Base-by-base conservation (phyloP, 345 rosid genomes). In the Erucastrum elatum region DNA sequence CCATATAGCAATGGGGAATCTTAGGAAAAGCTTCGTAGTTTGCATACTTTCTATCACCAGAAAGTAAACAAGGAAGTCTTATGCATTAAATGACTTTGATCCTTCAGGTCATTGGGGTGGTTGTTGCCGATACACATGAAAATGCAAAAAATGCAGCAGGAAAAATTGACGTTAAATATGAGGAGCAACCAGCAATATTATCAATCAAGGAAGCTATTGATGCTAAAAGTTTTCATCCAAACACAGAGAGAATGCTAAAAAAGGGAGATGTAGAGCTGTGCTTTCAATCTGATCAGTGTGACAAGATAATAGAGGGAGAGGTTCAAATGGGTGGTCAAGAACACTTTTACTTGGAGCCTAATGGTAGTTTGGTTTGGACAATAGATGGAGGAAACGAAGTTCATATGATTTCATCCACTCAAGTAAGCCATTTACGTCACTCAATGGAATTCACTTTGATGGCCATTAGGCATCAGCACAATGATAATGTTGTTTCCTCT, bases 371-470 rank as follows among this genome's bases (percentile, higher is more conserved):
- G 60, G 60, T 53, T 16, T 53, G 60, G 60, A 53, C 60, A 6
- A 1, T 53, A 1, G 60, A 53, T 53, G 60, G 60, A 16, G 60
- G 60, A 6, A 53, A 53, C 26, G 60, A 53, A 53, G 60, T 53
- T 53, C 60, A 53, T 53, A 53, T 53, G 60, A 53, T 53, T 16
- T 53, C 60, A 53, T 53, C 60, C 60, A 53, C 60, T 53, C 60
- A 53, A 53, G 60, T 53, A 53, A 53, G 60, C 2, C 21, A 53
- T 53, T 16, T 16, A 21, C 21, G 21, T 21, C 21, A 21, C 21
- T 21, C 21, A 21, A 21, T 21, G 21, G 21, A 21, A 21, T 21
- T 53, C 59, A 44, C 11, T 37, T 44, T 10, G 1, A 41, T 4
- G 16, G 56, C 16, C 56, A 13, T 49, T 49, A 13, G 56, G 56